Conservation (phyloP, 371 early-diverging fungal species). For the Mortierella sp. region DNA sequence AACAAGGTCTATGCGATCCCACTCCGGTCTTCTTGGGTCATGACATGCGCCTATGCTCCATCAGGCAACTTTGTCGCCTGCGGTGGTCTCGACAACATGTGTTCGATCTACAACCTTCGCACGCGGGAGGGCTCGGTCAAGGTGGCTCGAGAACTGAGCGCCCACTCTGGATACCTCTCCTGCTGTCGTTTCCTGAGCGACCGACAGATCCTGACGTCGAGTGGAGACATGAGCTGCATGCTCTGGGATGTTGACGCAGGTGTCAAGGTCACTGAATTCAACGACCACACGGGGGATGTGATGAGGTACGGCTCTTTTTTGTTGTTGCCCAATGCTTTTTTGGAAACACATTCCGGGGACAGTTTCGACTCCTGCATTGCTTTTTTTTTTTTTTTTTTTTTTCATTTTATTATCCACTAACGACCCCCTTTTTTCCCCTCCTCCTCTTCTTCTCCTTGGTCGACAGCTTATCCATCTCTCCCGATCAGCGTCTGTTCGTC, state of each 20-base stretch:
- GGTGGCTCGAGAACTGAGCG: conserved; percentile 90
- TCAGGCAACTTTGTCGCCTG: conserved; percentile 95
- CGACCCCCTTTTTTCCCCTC: not conserved
- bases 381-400: not conserved
- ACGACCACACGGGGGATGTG: conserved; percentile 97
- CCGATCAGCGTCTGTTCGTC: conserved; percentile 92
- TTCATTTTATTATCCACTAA: not conserved
- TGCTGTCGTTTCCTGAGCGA: conserved; percentile 95
- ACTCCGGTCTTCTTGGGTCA: conserved; percentile 96
- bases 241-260: conserved; percentile 98
- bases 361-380: too few species aligned
- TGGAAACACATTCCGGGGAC: not conserved
- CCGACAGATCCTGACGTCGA: conserved; percentile 89
- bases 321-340: not conserved
- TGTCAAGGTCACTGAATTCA: conserved; percentile 90
- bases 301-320: conserved; percentile 72
- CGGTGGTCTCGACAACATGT: conserved; percentile 97
- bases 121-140: conserved; percentile 87
- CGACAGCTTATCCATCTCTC: conserved; percentile 75
- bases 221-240: conserved; percentile 97
- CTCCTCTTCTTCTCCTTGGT: conserved; percentile 15
- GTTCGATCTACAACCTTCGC: conserved; percentile 94
- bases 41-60: conserved; percentile 97
- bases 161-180: conserved; percentile 94
- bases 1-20: conserved; percentile 97